Evolutionary conservation across 1,139 yeast species (phyloP).

Genomic region (Barnettozyma hawaiiensis): DNA sequence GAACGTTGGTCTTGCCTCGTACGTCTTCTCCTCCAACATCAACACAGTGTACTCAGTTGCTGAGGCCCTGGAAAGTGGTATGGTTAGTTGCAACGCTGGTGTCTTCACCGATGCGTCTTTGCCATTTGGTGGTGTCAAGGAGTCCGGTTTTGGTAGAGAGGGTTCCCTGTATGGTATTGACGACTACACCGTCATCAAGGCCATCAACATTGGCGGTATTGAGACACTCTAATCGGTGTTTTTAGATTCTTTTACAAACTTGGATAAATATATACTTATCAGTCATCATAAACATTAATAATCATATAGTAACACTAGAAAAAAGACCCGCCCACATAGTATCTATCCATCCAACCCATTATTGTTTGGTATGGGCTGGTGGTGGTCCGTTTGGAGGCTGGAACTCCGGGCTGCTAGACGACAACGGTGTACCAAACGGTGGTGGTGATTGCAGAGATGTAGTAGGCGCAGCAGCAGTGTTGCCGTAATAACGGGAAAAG

Average conservation of each 20-base stretch:
- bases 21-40: slow-evolving; percentile 65
- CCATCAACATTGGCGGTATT: slow-evolving; percentile 44
- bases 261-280: too few relatives aligned
- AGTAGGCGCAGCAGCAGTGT: background rate
- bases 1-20: slow-evolving; percentile 72
- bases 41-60: slow-evolving; percentile 59
- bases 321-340: too few relatives aligned
- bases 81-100: slow-evolving; percentile 79
- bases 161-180: slow-evolving; percentile 73
- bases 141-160: slow-evolving; percentile 80
- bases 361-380: slow-evolving; percentile 17
- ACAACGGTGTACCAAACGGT: background rate
- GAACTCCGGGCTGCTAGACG: slow-evolving; percentile 3
- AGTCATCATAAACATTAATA: background rate
- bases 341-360: too few relatives aligned
- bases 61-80: slow-evolving; percentile 72
- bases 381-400: slow-evolving; percentile 23
- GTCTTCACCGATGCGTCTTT: slow-evolving; percentile 62
- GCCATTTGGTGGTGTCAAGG: slow-evolving; percentile 80
- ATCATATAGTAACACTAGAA: background rate
- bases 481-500: slow-evolving; percentile 22
- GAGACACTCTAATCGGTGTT: slow-evolving; percentile 9
- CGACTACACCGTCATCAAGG: slow-evolving; percentile 63
- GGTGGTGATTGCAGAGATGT: background rate
- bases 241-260: too few relatives aligned